phyloP scores from a whole-genome alignment of 2,329 filamentous ascomycete species.

The Calonectria montana region DNA sequence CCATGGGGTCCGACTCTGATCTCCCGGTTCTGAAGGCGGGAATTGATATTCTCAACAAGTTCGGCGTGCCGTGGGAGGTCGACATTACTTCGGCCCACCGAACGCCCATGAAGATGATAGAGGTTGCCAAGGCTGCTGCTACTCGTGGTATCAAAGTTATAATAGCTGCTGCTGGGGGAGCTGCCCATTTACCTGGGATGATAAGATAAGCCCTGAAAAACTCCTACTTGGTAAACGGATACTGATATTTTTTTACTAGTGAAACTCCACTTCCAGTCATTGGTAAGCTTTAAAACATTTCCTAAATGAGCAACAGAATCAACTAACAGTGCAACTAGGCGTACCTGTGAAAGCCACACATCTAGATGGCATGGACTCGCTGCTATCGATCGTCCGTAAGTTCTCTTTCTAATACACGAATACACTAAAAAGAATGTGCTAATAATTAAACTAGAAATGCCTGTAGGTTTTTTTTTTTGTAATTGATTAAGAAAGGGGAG shows the following conservation, averaged over 20 bases:
- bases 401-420: conserved; percentile 18
- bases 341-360: conserved; percentile 81
- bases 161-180: conserved; percentile 81
- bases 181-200: conserved; percentile 82
- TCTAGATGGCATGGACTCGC: conserved; percentile 77
- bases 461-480: neutral
- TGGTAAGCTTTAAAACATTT: conserved; percentile 47
- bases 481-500: neutral
- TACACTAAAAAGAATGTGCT: neutral
- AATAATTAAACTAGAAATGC: conserved; percentile 57
- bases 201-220: conserved; percentile 49
- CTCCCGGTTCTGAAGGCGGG: conserved; percentile 74
- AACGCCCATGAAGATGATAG: conserved; percentile 76
- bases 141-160: conserved; percentile 77
- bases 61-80: conserved; percentile 77
- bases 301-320: neutral
- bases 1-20: conserved; percentile 88
- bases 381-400: conserved; percentile 77
- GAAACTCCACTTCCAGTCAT: conserved; percentile 80
- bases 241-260: conserved; percentile 50
- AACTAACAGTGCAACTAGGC: conserved; percentile 45
- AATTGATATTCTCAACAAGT: conserved; percentile 74
- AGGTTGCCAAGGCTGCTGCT: conserved; percentile 72
- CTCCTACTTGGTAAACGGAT: neutral
- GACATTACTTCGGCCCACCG: conserved; percentile 85